Conservation (phyloP, 2,329 filamentous ascomycete species). For the Mariannaea sp. region DNA sequence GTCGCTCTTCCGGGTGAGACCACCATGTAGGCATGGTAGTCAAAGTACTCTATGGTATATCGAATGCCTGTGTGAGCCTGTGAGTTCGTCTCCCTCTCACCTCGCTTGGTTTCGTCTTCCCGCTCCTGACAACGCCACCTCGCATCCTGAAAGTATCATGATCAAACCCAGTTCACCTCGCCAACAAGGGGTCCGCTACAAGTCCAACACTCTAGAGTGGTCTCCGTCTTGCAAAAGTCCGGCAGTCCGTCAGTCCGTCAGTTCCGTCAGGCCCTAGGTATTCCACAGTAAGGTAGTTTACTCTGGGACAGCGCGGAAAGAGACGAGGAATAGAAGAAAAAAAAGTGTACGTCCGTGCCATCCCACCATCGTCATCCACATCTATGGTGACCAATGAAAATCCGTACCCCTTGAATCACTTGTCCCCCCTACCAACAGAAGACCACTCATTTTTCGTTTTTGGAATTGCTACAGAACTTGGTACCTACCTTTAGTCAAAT, state of each 20-base stretch:
- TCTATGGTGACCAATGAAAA: constrained; percentile 12
- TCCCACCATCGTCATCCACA: constrained; percentile 14
- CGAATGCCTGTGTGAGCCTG: too few relatives aligned
- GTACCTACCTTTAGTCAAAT: not conserved
- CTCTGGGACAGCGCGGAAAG: not conserved
- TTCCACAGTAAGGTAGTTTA: too few relatives aligned
- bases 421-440: constrained; percentile 10
- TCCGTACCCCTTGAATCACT: constrained; percentile 2
- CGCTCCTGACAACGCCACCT: not conserved
- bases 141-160: not conserved
- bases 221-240: not conserved
- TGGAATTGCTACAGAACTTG: not conserved
- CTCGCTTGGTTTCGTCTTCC: not conserved
- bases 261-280: too few relatives aligned
- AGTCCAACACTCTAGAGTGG: too few relatives aligned
- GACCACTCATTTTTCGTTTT: constrained; percentile 10
- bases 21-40: too few relatives aligned
- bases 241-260: too few relatives aligned
- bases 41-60: too few relatives aligned
- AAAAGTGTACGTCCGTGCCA: constrained; percentile 7
- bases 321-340: not conserved
- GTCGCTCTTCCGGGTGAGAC: too few relatives aligned
- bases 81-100: not conserved
- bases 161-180: not conserved
- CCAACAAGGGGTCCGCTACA: not conserved